phyloP scores from a whole-genome alignment of 1,284 basidiomycete genomes.

The Phenoliferia sp. region DNA sequence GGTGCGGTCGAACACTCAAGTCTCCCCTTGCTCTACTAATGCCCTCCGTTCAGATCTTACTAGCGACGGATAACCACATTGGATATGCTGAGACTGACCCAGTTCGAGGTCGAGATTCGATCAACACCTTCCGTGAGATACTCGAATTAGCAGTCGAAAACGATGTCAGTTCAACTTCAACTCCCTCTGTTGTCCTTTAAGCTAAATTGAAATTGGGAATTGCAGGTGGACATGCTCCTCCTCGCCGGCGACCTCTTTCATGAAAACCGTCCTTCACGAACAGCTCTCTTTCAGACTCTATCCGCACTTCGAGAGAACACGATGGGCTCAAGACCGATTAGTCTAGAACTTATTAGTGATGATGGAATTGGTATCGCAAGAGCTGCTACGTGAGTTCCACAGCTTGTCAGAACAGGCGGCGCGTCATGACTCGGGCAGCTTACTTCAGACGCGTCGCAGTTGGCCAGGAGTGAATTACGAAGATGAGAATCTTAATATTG shows the following conservation, averaged over 20 bases:
- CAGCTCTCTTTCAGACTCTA: conserved; percentile 81
- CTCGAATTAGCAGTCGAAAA: conserved; percentile 82
- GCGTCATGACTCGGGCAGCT: neutral
- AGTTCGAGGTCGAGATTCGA: conserved; percentile 86
- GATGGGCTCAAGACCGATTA: conserved; percentile 77
- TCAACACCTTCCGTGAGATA: conserved; percentile 92
- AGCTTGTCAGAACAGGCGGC: neutral
- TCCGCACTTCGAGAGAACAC: conserved; percentile 87
- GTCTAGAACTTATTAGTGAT: conserved; percentile 86
- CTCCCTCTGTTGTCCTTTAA: conserved; percentile 10
- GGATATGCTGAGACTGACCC: conserved; percentile 94
- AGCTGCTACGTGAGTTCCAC: conserved; percentile 66
- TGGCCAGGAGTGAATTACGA: conserved; percentile 98
- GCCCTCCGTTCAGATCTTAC: conserved; percentile 15
- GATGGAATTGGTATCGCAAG: conserved; percentile 70
- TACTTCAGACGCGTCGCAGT: conserved; percentile 49
- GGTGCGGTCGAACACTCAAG: no score
- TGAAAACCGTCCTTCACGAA: conserved; percentile 90
- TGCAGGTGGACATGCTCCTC: conserved; percentile 87
- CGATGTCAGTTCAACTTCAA: conserved; percentile 54
- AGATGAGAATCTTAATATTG: conserved; percentile 90
- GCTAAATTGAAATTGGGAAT: neutral
- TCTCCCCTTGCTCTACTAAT: neutral
- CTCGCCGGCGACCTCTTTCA: conserved; percentile 96
- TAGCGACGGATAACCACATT: conserved; percentile 82